Conservation (phyloP, 2,329 filamentous ascomycete species). For the Alternaria gansuensis region DNA sequence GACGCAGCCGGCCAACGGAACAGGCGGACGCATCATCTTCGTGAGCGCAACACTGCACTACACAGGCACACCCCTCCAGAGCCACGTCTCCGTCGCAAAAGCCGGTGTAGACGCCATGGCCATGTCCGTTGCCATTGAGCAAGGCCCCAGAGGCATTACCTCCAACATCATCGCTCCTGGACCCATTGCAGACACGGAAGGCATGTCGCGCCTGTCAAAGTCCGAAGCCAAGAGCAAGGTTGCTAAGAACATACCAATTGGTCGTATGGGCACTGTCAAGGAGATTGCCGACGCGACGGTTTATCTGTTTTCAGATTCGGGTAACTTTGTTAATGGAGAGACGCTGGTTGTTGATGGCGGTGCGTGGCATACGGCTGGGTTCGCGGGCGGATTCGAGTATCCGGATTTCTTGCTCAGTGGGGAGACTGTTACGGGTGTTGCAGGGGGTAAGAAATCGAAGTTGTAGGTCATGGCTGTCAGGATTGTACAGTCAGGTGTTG, state of each 20-base stretch:
- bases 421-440: constrained; percentile 64
- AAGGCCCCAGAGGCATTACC: constrained; percentile 84
- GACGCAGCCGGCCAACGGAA: constrained; percentile 58
- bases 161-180: constrained; percentile 91
- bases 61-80: constrained; percentile 82
- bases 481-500: background rate
- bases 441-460: constrained; percentile 66
- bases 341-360: constrained; percentile 72
- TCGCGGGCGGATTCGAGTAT: constrained; percentile 59
- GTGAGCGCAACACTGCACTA: constrained; percentile 93
- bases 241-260: constrained; percentile 68
- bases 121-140: constrained; percentile 82
- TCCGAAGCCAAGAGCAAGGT: constrained; percentile 42
- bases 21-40: constrained; percentile 86
- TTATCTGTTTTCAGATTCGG: constrained; percentile 85
- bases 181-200: constrained; percentile 83
- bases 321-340: constrained; percentile 85
- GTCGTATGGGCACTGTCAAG: constrained; percentile 78
- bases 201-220: constrained; percentile 57
- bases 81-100: constrained; percentile 92
- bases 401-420: constrained; percentile 67
- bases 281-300: constrained; percentile 95
- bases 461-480: constrained; percentile 46
- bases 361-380: constrained; percentile 57
- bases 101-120: constrained; percentile 88